phyloP scores from a whole-genome alignment of 768 basidiomycete species.

The Scleroderma citrinum region DNA sequence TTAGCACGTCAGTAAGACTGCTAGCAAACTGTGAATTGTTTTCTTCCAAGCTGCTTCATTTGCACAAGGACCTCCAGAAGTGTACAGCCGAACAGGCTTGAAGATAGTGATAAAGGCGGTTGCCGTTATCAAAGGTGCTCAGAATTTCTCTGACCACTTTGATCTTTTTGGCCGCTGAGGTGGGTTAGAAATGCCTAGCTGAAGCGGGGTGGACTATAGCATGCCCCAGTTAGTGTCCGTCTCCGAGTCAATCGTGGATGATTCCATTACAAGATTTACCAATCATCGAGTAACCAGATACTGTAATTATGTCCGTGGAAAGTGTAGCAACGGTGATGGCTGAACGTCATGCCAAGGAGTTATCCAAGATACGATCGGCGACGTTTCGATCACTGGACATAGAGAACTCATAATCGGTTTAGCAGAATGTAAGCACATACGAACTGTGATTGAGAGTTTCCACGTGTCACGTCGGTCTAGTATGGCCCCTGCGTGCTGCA shows the following conservation, averaged over 20 bases:
- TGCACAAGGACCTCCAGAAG: conserved; percentile 31
- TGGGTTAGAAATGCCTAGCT: conserved; percentile 13
- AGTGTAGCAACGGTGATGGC: conserved; percentile 13
- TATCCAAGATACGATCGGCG: conserved; percentile 16
- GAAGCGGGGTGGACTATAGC: conserved; percentile 30
- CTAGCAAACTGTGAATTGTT: conserved; percentile 10
- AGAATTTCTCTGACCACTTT: conserved; percentile 23
- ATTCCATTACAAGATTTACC: conserved; percentile 18
- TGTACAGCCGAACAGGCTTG: conserved; percentile 38
- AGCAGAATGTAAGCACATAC: conserved; percentile 3
- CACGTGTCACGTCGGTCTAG: neutral
- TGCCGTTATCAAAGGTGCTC: conserved; percentile 41
- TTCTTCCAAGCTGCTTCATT: conserved; percentile 23
- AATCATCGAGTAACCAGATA: conserved; percentile 12
- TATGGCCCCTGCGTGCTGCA: conserved; percentile 64
- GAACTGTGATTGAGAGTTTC: neutral
- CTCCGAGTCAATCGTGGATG: conserved; percentile 10
- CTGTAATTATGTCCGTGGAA: conserved; percentile 19
- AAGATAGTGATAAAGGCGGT: conserved; percentile 32
- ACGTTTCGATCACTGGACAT: conserved; percentile 4
- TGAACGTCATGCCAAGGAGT: conserved; percentile 8
- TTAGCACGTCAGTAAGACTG: too few relatives aligned
- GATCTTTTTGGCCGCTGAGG: conserved; percentile 31
- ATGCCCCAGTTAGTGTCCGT: conserved; percentile 20
- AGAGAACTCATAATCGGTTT: neutral